phyloP scores from a whole-genome alignment of 495 filamentous ascomycete genomes.

The Pseudotulostoma volvatum region DNA sequence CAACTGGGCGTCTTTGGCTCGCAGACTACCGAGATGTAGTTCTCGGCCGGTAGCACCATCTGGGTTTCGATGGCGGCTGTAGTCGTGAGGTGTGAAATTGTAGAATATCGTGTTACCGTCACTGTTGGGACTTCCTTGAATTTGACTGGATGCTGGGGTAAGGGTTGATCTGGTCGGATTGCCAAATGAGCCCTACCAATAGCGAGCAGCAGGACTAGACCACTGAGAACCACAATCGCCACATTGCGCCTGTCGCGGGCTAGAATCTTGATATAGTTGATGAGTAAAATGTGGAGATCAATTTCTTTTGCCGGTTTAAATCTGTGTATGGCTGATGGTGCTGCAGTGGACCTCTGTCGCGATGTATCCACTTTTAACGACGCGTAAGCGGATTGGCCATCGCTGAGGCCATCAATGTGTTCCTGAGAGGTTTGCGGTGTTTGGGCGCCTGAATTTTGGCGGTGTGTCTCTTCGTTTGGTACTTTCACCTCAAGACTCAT shows the following conservation, averaged over 20 bases:
- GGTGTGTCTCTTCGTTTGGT: slow-evolving; percentile 6
- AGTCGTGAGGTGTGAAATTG: not conserved
- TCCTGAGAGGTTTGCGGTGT: slow-evolving; percentile 3
- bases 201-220: not conserved
- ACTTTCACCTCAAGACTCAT: slow-evolving; percentile 3
- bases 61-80: not conserved
- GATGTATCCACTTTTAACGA: not conserved
- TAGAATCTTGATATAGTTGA: slow-evolving; percentile 51
- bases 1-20: no score
- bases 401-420: slow-evolving; percentile 8
- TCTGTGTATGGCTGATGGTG: not conserved
- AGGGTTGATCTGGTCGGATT: not conserved
- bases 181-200: not conserved
- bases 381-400: not conserved
- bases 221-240: slow-evolving; percentile 29
- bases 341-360: slow-evolving; percentile 1
- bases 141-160: not conserved
- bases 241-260: slow-evolving; percentile 58
- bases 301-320: slow-evolving; percentile 12
- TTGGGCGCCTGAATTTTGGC: slow-evolving; percentile 1
- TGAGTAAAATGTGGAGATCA: slow-evolving; percentile 41
- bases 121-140: not conserved
- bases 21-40: no score
- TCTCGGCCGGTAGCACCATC: no score
- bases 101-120: not conserved